Conservation (phyloP, 2,329 filamentous ascomycete species). For the Nemania serpens region DNA sequence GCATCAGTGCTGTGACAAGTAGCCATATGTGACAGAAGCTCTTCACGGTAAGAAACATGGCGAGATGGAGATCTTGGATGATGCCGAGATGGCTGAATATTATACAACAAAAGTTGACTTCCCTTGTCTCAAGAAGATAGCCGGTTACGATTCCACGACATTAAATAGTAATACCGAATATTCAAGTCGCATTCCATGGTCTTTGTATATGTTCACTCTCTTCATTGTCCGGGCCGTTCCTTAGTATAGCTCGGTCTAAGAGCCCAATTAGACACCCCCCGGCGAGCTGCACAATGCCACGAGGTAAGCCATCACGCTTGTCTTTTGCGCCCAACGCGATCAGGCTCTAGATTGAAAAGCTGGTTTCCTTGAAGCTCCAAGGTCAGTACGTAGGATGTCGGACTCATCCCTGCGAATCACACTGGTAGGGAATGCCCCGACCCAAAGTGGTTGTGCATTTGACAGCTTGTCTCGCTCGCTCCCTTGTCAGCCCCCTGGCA, state of each 20-base stretch:
- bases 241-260: constrained; percentile 11
- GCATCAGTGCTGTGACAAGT: constrained; percentile 11
- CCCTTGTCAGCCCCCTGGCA: constrained; percentile 9
- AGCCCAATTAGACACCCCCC: background rate
- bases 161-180: background rate
- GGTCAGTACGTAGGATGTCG: constrained; percentile 11
- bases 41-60: constrained; percentile 9
- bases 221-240: background rate
- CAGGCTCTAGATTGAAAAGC: constrained; percentile 1
- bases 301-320: constrained; percentile 21
- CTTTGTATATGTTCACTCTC: constrained; percentile 12
- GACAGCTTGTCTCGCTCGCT: constrained; percentile 15
- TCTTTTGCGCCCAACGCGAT: background rate
- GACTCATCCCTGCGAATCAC: background rate
- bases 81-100: background rate
- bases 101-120: background rate
- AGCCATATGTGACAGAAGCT: constrained; percentile 8
- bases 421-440: constrained; percentile 1
- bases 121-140: too few relatives aligned
- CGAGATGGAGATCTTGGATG: background rate
- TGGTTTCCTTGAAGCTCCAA: constrained; percentile 2
- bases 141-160: background rate
- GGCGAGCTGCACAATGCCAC: constrained; percentile 3
- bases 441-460: constrained; percentile 13
- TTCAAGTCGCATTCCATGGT: background rate